Percentiles rank a stretch among this genome's conserved stretches.
Evolutionary conservation across 2,329 filamentous ascomycete genomes (phyloP).

Genomic region (Talaromyces sp.): DNA sequence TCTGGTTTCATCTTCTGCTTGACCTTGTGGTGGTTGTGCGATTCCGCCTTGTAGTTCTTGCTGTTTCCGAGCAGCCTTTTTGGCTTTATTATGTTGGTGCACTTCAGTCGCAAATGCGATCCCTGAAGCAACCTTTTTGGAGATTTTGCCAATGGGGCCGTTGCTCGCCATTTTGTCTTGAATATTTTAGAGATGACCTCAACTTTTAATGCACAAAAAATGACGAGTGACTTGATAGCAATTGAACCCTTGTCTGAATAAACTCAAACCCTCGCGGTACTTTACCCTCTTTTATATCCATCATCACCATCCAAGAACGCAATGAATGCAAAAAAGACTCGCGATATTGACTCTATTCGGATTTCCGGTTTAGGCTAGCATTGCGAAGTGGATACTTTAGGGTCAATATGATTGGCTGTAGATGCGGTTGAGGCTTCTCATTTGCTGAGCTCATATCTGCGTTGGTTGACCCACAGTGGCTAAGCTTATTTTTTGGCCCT

Average conservation of each 20-base stretch:
- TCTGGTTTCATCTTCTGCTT: neutral
- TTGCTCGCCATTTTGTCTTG: neutral
- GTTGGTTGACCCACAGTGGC: neutral
- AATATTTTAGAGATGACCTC: neutral
- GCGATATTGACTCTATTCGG: neutral
- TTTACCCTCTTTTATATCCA: neutral
- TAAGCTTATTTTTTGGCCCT: neutral
- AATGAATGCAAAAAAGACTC: neutral
- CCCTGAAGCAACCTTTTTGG: neutral
- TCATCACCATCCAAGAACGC: neutral
- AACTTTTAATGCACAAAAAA: neutral
- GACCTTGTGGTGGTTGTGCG: neutral
- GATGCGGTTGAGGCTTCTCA: neutral
- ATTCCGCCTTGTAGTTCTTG: neutral
- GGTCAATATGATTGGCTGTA: neutral
- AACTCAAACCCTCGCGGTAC: too few relatives aligned
- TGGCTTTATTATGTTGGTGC: conserved; percentile 15
- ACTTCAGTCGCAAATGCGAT: conserved; percentile 20
- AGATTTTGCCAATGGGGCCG: conserved; percentile 9
- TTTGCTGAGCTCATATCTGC: neutral
- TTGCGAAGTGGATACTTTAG: neutral
- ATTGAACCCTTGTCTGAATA: neutral
- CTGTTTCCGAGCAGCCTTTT: conserved; percentile 11
- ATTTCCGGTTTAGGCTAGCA: neutral
- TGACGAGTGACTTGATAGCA: neutral